These are phyloP conservation scores for Adansonia gregorii DNA, from an alignment of 441 rosid species.

Conservation along the genomic window DNA sequence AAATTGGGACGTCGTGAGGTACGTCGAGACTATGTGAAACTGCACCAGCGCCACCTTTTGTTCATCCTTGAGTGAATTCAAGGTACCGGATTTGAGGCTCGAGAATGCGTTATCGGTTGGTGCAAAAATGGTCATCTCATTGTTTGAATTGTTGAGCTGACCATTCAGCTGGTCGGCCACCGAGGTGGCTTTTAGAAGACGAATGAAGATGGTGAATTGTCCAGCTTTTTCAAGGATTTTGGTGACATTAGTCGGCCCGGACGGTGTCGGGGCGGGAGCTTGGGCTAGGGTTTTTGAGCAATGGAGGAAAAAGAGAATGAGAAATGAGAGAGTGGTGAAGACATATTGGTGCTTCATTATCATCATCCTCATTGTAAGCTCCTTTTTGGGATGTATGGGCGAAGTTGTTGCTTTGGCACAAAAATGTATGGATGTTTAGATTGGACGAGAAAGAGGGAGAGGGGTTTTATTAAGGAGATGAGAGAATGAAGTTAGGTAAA, in stretches of 20 bases:
- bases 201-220: conserved; percentile 64
- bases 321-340: conserved; percentile 28
- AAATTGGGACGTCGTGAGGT: conserved; percentile 59
- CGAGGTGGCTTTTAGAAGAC: conserved; percentile 67
- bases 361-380: conserved; percentile 33
- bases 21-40: conserved; percentile 74
- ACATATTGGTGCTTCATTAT: conserved; percentile 24
- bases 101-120: conserved; percentile 73
- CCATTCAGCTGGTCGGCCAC: conserved; percentile 59
- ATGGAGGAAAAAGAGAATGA: conserved; percentile 45
- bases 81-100: conserved; percentile 64
- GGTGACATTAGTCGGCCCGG: conserved; percentile 71
- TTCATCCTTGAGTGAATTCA: conserved; percentile 62
- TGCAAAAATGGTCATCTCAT: conserved; percentile 82
- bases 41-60: conserved; percentile 71
- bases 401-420: conserved; percentile 11
- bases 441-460: conserved; percentile 7
- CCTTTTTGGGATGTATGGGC: conserved; percentile 5
- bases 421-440: conserved; percentile 28
- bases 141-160: conserved; percentile 79
- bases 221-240: conserved; percentile 80
- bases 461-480: conserved; percentile 37
- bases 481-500: conserved; percentile 38
- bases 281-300: conserved; percentile 44
- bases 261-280: conserved; percentile 55